Conservation (phyloP, 805 yeast genomes). For the Pichia kluyveri region DNA sequence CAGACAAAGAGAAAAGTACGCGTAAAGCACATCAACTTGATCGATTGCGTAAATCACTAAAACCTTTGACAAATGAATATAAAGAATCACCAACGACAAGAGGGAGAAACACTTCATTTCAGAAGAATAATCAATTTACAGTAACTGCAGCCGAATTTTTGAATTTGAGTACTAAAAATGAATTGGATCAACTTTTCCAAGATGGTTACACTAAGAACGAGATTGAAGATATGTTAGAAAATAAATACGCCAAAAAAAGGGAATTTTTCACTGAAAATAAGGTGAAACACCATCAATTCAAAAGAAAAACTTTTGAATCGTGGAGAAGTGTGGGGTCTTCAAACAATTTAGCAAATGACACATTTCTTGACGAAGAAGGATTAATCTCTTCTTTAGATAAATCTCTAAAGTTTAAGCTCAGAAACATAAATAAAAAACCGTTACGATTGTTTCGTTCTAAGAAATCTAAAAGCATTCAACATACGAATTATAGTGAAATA, state of each 20-base stretch:
- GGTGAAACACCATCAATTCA: constrained; percentile 22
- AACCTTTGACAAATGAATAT: constrained; percentile 15
- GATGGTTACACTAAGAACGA: constrained; percentile 18
- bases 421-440: constrained; percentile 8
- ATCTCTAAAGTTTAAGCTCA: background rate
- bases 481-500: constrained; percentile 2
- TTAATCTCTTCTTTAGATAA: background rate
- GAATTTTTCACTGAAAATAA: constrained; percentile 19
- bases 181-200: constrained; percentile 18
- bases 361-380: constrained; percentile 4
- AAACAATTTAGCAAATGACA: background rate
- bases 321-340: constrained; percentile 8
- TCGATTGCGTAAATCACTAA: constrained; percentile 7
- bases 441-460: constrained; percentile 13
- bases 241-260: constrained; percentile 19
- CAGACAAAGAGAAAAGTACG: background rate
- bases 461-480: constrained; percentile 8
- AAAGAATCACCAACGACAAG: constrained; percentile 8
- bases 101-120: constrained; percentile 19
- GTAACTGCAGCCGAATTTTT: constrained; percentile 27
- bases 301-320: constrained; percentile 19
- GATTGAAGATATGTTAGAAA: constrained; percentile 22
- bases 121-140: constrained; percentile 27
- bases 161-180: constrained; percentile 17
- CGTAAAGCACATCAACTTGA: constrained; percentile 9